A percentile compares a stretch with the other conserved stretches of the same genome.
Conservation (phyloP, 345 rosid species). For the Toxicodendron radicans region DNA sequence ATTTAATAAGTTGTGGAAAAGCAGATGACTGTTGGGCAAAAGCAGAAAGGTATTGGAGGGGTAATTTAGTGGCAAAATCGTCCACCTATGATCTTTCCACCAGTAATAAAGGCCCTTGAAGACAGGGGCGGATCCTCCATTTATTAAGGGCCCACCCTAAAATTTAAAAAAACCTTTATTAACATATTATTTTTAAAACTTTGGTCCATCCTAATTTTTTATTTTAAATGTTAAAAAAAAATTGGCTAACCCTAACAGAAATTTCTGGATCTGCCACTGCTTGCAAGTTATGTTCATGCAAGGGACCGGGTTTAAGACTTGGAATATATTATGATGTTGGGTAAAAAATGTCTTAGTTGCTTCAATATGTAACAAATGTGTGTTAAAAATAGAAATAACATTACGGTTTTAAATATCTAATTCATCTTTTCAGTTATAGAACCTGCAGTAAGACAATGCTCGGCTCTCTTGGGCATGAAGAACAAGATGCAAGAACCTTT, state of each 20-base stretch:
- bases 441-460: slow-evolving; percentile 66
- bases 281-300: slow-evolving; percentile 41
- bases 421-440: slow-evolving; percentile 23
- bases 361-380: background rate
- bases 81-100: slow-evolving; percentile 52
- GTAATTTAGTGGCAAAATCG: slow-evolving; percentile 35
- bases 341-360: slow-evolving; percentile 24
- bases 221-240: no score
- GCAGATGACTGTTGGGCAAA: slow-evolving; percentile 65
- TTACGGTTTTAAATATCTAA: background rate
- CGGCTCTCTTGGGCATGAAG: slow-evolving; percentile 57
- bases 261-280: no score
- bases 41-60: slow-evolving; percentile 39
- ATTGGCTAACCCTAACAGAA: no score
- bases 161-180: no score
- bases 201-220: no score
- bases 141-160: no score
- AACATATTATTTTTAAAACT: no score
- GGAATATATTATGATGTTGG: slow-evolving; percentile 60
- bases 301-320: slow-evolving; percentile 55
- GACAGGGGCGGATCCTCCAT: no score
- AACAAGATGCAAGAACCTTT: slow-evolving; percentile 54
- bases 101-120: slow-evolving; percentile 56
- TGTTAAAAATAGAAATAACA: background rate
- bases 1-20: background rate